Evolutionary conservation across 306 rosid species (phyloP).

Genomic region (Pyrus bretschneideri): DNA sequence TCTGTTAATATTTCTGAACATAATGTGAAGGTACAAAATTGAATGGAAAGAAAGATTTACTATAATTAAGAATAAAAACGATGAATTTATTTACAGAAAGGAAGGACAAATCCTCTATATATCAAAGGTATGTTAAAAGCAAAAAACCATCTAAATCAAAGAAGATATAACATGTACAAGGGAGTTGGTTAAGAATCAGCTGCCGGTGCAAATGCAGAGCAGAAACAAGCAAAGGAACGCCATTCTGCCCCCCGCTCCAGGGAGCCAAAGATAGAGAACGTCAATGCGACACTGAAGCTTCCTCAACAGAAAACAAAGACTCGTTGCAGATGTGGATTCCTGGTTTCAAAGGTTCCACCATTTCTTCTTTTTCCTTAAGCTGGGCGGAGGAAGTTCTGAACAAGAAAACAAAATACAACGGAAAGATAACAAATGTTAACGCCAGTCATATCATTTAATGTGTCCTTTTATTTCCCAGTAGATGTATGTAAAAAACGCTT

Average conservation of each 20-base stretch:
- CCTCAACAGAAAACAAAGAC: conserved; percentile 5
- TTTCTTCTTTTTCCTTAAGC: conserved; percentile 59
- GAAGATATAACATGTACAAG: conserved; percentile 7
- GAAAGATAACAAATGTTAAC: background rate
- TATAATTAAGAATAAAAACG: background rate
- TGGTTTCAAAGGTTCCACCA: conserved; percentile 60
- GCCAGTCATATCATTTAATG: background rate
- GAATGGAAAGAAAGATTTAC: background rate
- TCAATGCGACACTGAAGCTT: background rate
- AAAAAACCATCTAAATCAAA: background rate
- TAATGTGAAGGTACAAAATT: background rate
- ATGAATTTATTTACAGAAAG: background rate
- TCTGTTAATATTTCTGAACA: background rate
- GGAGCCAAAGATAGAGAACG: background rate
- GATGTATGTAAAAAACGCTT: background rate
- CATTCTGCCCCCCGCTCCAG: background rate
- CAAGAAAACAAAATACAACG: background rate
- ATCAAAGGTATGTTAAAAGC: background rate
- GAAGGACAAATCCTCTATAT: background rate
- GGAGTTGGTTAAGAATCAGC: background rate
- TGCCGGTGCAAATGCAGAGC: background rate
- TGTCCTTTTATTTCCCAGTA: background rate
- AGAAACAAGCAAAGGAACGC: background rate
- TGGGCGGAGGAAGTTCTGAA: conserved; percentile 40
- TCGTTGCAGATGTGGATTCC: conserved; percentile 14